Evolutionary conservation across 2,329 filamentous ascomycete species (phyloP).

Genomic region (Aureobasidium lini): DNA sequence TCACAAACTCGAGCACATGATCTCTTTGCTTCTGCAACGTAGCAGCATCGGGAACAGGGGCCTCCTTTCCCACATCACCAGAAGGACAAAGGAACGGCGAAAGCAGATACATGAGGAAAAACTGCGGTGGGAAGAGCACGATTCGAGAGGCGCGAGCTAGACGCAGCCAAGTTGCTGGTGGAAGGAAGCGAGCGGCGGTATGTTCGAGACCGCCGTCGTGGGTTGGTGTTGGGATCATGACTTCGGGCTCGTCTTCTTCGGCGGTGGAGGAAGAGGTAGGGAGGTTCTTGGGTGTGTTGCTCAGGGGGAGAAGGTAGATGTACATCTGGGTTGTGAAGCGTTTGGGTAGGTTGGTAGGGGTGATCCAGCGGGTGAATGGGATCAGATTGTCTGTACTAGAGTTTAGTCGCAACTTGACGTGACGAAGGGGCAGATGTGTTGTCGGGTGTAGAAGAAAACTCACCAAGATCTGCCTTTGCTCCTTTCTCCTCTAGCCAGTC

Average conservation of each 20-base stretch:
- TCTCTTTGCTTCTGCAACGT: conserved; percentile 45
- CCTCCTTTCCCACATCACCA: conserved; percentile 20
- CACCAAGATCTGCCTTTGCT: conserved; percentile 59
- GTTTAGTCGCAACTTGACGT: too few species aligned
- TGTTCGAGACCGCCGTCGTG: conserved; percentile 63
- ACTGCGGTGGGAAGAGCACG: conserved; percentile 85
- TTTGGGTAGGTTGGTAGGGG: conserved; percentile 62
- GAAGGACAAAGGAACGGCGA: conserved; percentile 43
- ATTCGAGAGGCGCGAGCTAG: conserved; percentile 58
- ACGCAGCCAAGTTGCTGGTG: conserved; percentile 60
- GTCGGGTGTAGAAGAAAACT: too few species aligned
- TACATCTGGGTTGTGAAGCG: conserved; percentile 97
- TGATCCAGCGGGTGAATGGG: conserved; percentile 90
- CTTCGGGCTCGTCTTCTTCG: conserved; percentile 33
- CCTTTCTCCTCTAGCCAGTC: conserved; percentile 56
- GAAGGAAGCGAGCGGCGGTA: conserved; percentile 71
- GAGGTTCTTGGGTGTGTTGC: conserved; percentile 21
- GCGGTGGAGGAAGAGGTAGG: conserved; percentile 27
- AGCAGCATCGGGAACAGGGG: conserved; percentile 24
- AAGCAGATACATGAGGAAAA: conserved; percentile 60
- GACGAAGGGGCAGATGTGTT: too few species aligned
- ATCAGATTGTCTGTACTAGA: conserved; percentile 62
- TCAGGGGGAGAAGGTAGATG: conserved; percentile 71
- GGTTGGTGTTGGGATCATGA: conserved; percentile 60
- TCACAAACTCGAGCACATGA: conserved; percentile 48